Evolutionary conservation across 331 rosid genomes (phyloP), one percentile per base, ranked within the genome.

Genomic region (Rhamnella rubrinervis): DNA sequence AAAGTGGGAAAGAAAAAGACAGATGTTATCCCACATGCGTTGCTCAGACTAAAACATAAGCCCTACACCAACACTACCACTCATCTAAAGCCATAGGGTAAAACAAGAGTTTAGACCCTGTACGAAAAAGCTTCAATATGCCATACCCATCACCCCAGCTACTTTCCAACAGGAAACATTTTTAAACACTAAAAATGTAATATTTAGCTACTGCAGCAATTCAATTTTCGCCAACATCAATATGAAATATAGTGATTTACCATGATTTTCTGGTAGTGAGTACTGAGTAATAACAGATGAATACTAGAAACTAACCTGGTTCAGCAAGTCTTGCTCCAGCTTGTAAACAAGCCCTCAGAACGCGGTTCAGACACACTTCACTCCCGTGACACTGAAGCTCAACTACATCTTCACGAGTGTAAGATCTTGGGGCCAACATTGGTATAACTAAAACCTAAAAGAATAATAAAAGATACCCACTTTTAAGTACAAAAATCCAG

Each of bases 381-480:
- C 86, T 89, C 37, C 98, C 98, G 56, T 95, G 97, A 71, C 98
- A 95, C 67, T 91, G 98, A 72, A 95, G 87, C 83, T 95, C 98
- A 17, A 95, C 85, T 74, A 89, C 98, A 72, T 95, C 98, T 76
- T 95, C 98, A 5, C 96, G 89, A 41, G 98, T 95, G 67, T 87
- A 95, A 35, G 98, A 95, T 77, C 91, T 95, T 62, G 98, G 98
- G 0, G 96, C 93, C 68, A 95, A 80, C 98, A 95, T 95, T 0
- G 97, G 95, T 26, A 95, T 86, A 0, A 63, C 90, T 73, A 95
- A 76, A 73, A 88, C 96, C 97, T 90, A 52, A 8, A 55, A 49
- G 5, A 52, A 19, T 44, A 23, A 41, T 16, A 37, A 64, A 68
- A 25, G 53, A 39, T 40, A 53, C 17, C 53, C 57, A 60, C 50